Evolutionary conservation across 139 green algal genomes (phyloP).

Genomic region (Coccomyxa sp.): DNA sequence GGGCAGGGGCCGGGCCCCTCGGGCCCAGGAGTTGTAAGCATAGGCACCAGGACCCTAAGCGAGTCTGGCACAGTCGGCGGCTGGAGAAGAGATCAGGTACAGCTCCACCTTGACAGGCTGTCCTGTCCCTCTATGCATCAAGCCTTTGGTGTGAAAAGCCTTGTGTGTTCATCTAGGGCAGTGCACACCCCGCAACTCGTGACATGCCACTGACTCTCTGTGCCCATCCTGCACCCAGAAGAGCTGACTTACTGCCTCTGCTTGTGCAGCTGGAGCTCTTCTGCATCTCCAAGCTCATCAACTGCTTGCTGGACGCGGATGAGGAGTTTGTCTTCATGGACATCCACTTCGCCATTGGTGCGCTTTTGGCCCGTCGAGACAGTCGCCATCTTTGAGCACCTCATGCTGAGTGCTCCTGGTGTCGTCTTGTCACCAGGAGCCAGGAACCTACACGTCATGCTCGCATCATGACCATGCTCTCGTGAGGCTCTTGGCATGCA

Average conservation of each 20-base stretch:
- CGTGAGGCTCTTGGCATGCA: no score
- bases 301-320: slow-evolving; percentile 90
- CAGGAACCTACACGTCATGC: no score
- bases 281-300: slow-evolving; percentile 92
- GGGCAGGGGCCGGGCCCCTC: slow-evolving; percentile 36
- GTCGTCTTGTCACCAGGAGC: no score
- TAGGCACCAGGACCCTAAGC: slow-evolving; percentile 78
- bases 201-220: background rate
- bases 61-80: slow-evolving; percentile 79
- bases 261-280: slow-evolving; percentile 83
- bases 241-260: background rate
- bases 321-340: slow-evolving; percentile 96
- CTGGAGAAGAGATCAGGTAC: slow-evolving; percentile 73
- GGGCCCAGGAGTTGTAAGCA: slow-evolving; percentile 65
- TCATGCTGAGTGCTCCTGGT: no score
- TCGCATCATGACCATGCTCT: no score
- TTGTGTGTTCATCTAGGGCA: no score
- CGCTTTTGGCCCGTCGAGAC: no score
- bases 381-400: no score
- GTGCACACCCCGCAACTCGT: no score
- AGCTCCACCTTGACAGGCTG: background rate
- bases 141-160: no score
- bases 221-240: no score
- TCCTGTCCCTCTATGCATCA: no score
- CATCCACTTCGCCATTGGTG: slow-evolving; percentile 76